Evolutionary conservation across 2,329 filamentous ascomycete genomes (phyloP), one percentile per base, ranked within the genome.

Genomic region (Myriosclerotinia curreyana): DNA sequence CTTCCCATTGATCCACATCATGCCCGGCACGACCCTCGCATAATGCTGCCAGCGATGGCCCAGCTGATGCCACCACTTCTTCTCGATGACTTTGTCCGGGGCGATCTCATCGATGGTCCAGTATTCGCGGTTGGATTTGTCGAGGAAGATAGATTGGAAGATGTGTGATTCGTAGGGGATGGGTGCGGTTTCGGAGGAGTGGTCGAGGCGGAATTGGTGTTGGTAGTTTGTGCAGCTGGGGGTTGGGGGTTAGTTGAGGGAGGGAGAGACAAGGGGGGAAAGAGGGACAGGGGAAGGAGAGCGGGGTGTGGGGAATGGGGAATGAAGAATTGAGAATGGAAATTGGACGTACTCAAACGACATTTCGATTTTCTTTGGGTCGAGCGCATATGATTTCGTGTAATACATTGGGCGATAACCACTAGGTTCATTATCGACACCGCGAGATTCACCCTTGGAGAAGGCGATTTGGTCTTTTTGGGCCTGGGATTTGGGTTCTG

Each of bases 1-100:
- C 66, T 79, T 82, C 0, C 86, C 87, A 68, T 92, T 87, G 3
- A 92, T 80, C 31, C 88, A 83, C 86, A 88, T 88, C 81, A 92
- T 83, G 67, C 85, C 85, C 66, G 88, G 88, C 1, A 92, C 86
- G 1, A 88, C 86, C 42, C 84, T 80, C 1, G 83, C 71, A 71
- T 87, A 88, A 70, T 88, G 86, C 42, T 84, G 83, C 81, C 81
- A 88, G 4, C 80, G 79, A 70, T 88, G 85, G 64, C 85, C 85
- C 3, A 64, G 50, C 15, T 64, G 86, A 71, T 88, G 86, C 86
- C 86, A 88, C 85, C 85, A 88, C 66, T 88, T 83, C 66, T 80
- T 81, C 55, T 82, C 77, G 59, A 89, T 87, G 52, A 88, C 80
- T 69, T 88, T 87, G 58, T 71, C 73, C 67, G 82, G 76, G 68